Base-by-base conservation (phyloP, 1,284 basidiomycete genomes). In the Volvariella volvacea region DNA sequence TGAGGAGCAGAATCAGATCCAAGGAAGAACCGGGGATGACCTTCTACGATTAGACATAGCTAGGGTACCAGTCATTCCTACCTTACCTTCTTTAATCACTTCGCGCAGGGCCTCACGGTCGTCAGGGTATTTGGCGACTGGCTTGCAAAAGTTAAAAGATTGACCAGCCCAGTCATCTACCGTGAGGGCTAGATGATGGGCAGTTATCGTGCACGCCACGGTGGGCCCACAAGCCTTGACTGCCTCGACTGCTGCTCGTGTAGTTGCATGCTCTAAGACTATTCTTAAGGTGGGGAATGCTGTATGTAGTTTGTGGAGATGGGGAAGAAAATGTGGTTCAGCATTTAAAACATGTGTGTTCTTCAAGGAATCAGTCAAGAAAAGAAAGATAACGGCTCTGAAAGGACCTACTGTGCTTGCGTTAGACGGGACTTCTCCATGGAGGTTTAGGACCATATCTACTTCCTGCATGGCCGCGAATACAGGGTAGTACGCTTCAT, bases 221-320 rank as follows among this genome's bases (percentile, higher is more conserved):
- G 92, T 97, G 36, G 75, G 68, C 0, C 91, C 91, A 22, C 93
- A 84, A 36, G 78, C 71, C 60, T 88, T 87, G 55, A 97, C 89
- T 16, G 83, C 80, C 56, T 95, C 91, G n/a, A 99, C 83, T 0
- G 96, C 94, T 30, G 90, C 92, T 31, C 88, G 79, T 1, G 94
- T 98, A 0, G 96, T 99, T n/a, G 96, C 96, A 59, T 99, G 96
- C 65, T 99, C 96, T 32, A 99, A 80, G 3, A 99, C 95, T 57
- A 99, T 99, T 45, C 92, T 86, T 44, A 99, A 78, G 33, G 73
- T 75, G n/a, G 96, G 96, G 66, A 99, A 99, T 20, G 77, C 74
- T 43, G 69, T 64, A 55, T 98, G 92, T 38, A 99, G 74, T 55
- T 84, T 81, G 56, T 76, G 74, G 12, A 99, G 76, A 64, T 99